Percentiles rank a stretch among this genome's conserved stretches.
These are phyloP conservation scores for Prunus yedoensis DNA, from an alignment of 331 rosid species.

Conservation along the genomic window DNA sequence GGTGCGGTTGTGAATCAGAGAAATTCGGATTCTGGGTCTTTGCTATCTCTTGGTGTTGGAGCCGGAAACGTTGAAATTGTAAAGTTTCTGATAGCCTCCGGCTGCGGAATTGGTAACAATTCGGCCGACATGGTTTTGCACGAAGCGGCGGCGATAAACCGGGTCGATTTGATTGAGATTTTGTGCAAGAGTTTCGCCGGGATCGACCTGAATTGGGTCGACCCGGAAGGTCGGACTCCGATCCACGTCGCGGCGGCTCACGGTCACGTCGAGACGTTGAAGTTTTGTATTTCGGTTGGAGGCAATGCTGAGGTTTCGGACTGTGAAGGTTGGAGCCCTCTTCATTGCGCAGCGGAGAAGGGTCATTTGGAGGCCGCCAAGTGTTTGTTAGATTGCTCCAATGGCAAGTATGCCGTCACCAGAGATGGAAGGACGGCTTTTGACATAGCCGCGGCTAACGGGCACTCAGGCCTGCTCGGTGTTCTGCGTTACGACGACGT, in stretches of 20 bases:
- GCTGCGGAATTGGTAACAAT: slow-evolving; percentile 27
- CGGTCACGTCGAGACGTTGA: slow-evolving; percentile 49
- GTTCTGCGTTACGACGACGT: slow-evolving; percentile 50
- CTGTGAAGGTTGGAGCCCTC: slow-evolving; percentile 55
- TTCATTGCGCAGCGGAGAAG: slow-evolving; percentile 66
- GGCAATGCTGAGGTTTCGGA: slow-evolving; percentile 48
- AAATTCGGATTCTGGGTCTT: slow-evolving; percentile 41
- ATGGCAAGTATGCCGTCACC: slow-evolving; percentile 46
- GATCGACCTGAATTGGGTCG: slow-evolving; percentile 39
- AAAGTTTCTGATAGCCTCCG: slow-evolving; percentile 52
- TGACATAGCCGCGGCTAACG: slow-evolving; percentile 47
- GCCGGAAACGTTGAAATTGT: slow-evolving; percentile 38
- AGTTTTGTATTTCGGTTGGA: slow-evolving; percentile 46
- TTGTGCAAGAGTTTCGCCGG: slow-evolving; percentile 12
- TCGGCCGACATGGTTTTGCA: slow-evolving; percentile 47
- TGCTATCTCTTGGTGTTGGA: slow-evolving; percentile 45
- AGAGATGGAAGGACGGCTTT: slow-evolving; percentile 61
- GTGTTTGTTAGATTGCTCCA: slow-evolving; percentile 50
- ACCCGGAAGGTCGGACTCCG: slow-evolving; percentile 48
- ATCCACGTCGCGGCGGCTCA: slow-evolving; percentile 59
- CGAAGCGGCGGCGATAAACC: slow-evolving; percentile 50
- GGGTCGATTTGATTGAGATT: slow-evolving; percentile 57
- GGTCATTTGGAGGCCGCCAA: slow-evolving; percentile 51
- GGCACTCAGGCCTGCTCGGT: slow-evolving; percentile 44
- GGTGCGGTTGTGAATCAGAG: slow-evolving; percentile 48